Evolutionary conservation across 2,329 filamentous ascomycete species (phyloP).

Genomic region (Trichoderma asperellum): DNA sequence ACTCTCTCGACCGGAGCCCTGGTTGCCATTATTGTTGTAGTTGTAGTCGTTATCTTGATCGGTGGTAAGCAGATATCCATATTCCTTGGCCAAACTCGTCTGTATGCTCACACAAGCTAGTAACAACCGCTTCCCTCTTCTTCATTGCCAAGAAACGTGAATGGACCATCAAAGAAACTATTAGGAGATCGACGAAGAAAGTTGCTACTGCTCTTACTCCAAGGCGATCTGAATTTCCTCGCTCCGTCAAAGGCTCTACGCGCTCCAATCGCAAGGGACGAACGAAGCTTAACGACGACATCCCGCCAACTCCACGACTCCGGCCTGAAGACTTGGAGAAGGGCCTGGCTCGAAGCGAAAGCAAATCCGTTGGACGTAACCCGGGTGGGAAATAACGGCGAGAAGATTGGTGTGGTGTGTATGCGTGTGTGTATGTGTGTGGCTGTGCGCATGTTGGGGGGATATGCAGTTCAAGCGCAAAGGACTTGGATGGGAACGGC

Average conservation of each 20-base stretch:
- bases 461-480: not conserved
- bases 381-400: not conserved
- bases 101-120: conserved; percentile 45
- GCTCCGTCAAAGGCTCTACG: conserved; percentile 54
- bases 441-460: too few relatives aligned
- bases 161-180: conserved; percentile 75
- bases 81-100: not conserved
- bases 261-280: conserved; percentile 43
- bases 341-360: conserved; percentile 48
- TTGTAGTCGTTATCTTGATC: conserved; percentile 66
- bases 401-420: not conserved
- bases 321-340: conserved; percentile 63
- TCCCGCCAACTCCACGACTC: conserved; percentile 62
- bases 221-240: conserved; percentile 63
- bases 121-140: conserved; percentile 69
- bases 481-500: not conserved
- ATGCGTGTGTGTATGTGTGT: not conserved
- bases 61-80: conserved; percentile 60
- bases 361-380: conserved; percentile 41
- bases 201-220: conserved; percentile 67
- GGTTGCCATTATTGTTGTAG: conserved; percentile 74
- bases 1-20: conserved; percentile 70
- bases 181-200: conserved; percentile 68
- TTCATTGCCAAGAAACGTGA: conserved; percentile 82
- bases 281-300: conserved; percentile 55